Evolutionary conservation across 108 stramenopile species (phyloP).

Genomic region (Schizochytrium sp.): DNA sequence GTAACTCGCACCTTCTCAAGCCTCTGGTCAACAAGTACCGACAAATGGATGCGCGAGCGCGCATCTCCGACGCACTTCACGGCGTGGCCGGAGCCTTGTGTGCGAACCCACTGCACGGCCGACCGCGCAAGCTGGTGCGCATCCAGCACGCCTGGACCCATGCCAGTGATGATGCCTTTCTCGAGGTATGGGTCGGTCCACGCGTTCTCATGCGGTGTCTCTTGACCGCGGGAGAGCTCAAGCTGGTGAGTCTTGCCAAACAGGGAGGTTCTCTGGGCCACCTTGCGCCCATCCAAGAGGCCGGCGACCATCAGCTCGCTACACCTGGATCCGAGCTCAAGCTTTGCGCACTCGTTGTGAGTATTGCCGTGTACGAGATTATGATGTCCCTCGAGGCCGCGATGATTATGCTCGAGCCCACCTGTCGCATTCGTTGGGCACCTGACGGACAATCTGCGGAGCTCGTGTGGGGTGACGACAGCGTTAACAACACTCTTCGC

Average conservation of each 20-base stretch:
- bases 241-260: not conserved
- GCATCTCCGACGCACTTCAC: not conserved
- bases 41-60: not conserved
- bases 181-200: not conserved
- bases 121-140: not conserved
- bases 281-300: not conserved
- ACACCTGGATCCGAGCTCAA: not conserved
- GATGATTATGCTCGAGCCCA: not conserved
- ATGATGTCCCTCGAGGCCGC: not conserved
- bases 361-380: not conserved
- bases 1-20: not conserved
- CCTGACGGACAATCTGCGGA: not conserved
- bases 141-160: not conserved
- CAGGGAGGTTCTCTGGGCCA: not conserved
- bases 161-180: not conserved
- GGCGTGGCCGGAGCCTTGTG: not conserved
- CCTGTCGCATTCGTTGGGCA: not conserved
- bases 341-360: not conserved
- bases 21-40: not conserved
- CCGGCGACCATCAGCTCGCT: not conserved
- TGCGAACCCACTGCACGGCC: not conserved
- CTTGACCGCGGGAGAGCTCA: not conserved
- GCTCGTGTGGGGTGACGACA: not conserved
- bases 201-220: not conserved
- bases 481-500: not conserved